Conservation (phyloP, 176 grass and related monocot genomes). For the Oropetium thomaeum region DNA sequence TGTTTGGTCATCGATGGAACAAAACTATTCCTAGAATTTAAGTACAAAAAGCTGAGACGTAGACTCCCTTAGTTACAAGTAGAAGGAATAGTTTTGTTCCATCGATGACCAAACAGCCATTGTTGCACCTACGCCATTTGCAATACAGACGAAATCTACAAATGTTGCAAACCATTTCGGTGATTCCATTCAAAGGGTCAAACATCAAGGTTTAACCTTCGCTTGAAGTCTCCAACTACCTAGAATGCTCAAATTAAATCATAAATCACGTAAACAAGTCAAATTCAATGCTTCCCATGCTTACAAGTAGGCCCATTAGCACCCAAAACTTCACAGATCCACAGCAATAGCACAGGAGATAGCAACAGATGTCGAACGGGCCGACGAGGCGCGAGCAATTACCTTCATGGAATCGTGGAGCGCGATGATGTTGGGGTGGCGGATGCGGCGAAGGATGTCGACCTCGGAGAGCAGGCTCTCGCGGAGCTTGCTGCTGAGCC, state of each 20-base stretch:
- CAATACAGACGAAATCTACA: neutral
- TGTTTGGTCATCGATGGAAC: neutral
- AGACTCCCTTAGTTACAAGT: neutral
- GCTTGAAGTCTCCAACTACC: neutral
- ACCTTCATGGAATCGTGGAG: slow-evolving; percentile 76
- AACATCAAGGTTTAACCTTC: neutral
- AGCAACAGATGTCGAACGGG: neutral
- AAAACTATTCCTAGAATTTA: neutral
- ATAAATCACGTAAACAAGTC: neutral
- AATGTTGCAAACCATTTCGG: neutral
- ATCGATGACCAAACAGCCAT: neutral
- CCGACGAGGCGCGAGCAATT: neutral
- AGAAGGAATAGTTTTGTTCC: neutral
- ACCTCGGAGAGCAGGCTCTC: slow-evolving; percentile 94
- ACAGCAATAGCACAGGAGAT: neutral
- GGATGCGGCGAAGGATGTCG: slow-evolving; percentile 72
- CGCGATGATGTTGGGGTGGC: slow-evolving; percentile 85
- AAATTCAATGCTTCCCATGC: neutral
- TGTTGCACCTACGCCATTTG: neutral
- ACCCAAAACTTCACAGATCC: slow-evolving; percentile 25
- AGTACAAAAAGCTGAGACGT: neutral
- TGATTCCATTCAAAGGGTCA: neutral
- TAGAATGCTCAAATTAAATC: neutral
- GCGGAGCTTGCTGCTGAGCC: slow-evolving; percentile 77
- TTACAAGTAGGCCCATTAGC: neutral